Evolutionary conservation across 2,329 filamentous ascomycete species (phyloP).

Genomic region (Cytospora piceae): DNA sequence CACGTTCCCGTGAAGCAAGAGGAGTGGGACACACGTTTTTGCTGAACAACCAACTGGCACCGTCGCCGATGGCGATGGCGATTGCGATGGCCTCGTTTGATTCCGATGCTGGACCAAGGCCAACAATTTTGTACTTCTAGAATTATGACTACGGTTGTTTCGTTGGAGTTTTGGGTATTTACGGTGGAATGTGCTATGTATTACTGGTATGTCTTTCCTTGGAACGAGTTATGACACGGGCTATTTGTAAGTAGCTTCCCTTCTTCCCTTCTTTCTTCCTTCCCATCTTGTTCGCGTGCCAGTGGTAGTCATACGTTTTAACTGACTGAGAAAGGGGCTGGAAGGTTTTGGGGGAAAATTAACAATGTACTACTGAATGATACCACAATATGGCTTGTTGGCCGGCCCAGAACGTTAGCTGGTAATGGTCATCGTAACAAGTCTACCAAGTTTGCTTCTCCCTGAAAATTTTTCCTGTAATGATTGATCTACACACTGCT

Average conservation of each 20-base stretch:
- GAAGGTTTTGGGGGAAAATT: background rate
- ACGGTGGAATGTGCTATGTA: constrained; percentile 19
- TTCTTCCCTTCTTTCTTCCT: background rate
- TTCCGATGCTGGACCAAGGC: background rate
- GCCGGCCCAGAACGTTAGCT: background rate
- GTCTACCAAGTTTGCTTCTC: background rate
- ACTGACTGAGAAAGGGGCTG: constrained; percentile 1
- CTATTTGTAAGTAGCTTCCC: background rate
- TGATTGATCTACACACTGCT: background rate
- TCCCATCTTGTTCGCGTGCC: background rate
- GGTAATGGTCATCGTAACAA: background rate
- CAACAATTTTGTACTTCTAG: background rate
- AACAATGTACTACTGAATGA: background rate
- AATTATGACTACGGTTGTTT: background rate
- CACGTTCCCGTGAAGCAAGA: constrained; percentile 28
- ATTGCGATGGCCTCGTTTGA: background rate
- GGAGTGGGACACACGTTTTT: constrained; percentile 25
- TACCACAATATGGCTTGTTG: background rate
- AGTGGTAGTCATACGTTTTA: background rate
- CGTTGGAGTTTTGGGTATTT: background rate
- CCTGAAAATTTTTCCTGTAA: background rate
- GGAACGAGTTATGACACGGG: constrained; percentile 11
- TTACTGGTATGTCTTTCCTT: background rate
- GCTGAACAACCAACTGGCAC: background rate
- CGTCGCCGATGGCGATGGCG: background rate